Conservation (phyloP, 352 stramenopile genomes). For the Elongisporangium prolatum region DNA sequence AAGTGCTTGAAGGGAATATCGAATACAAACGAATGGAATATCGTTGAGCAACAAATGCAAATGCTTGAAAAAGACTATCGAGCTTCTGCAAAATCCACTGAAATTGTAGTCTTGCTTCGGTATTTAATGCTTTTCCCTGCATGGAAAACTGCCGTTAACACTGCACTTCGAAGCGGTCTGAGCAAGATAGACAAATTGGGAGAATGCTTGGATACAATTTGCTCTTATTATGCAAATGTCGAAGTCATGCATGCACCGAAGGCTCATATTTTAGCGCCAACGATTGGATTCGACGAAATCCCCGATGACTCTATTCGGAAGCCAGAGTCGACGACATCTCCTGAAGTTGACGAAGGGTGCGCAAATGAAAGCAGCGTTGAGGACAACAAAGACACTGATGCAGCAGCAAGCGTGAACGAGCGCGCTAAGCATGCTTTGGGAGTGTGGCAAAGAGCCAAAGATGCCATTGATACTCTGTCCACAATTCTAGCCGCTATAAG, state of each 20-base stretch:
- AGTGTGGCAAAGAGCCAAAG: constrained; percentile 74
- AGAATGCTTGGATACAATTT: constrained; percentile 61
- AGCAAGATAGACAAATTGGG: constrained; percentile 38
- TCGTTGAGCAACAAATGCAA: constrained; percentile 5
- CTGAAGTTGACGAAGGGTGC: constrained; percentile 52
- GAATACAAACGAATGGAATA: constrained; percentile 19
- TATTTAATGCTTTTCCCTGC: constrained; percentile 75
- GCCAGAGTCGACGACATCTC: constrained; percentile 46
- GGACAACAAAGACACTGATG: neutral
- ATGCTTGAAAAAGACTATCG: constrained; percentile 12
- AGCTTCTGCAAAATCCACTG: constrained; percentile 43
- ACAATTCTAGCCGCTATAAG: constrained; percentile 59
- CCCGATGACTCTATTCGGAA: constrained; percentile 31
- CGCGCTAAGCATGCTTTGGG: constrained; percentile 67
- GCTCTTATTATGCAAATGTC: constrained; percentile 58
- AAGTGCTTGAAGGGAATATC: constrained; percentile 60
- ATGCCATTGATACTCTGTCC: constrained; percentile 52
- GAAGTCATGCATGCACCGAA: constrained; percentile 12
- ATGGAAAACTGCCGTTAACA: constrained; percentile 79
- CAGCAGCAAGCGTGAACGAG: neutral
- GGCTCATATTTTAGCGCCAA: constrained; percentile 1
- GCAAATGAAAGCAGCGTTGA: constrained; percentile 3
- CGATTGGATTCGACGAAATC: neutral
- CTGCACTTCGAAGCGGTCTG: constrained; percentile 47
- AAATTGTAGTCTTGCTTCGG: constrained; percentile 57